Evolutionary conservation across 2,329 filamentous ascomycete species (phyloP).

Genomic region (Trichoderma hamatum): DNA sequence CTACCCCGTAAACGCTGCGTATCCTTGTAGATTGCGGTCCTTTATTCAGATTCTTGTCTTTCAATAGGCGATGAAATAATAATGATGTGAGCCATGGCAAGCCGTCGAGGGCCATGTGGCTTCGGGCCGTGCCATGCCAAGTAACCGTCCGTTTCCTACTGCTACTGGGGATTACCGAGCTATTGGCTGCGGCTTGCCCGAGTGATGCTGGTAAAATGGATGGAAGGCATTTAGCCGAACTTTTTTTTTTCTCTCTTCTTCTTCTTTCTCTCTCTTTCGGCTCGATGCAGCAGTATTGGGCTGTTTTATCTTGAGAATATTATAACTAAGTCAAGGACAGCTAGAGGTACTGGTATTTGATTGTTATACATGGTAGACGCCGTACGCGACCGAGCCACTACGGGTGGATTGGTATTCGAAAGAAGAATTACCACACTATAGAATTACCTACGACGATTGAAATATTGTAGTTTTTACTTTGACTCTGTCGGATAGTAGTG

Average conservation of each 20-base stretch:
- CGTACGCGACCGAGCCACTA: neutral
- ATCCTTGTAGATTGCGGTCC: neutral
- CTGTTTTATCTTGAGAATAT: neutral
- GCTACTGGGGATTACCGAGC: neutral
- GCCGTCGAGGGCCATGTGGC: neutral
- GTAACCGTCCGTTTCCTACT: neutral
- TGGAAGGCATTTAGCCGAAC: neutral
- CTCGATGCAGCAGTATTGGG: neutral
- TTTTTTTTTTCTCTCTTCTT: too few relatives aligned
- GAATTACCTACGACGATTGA: neutral
- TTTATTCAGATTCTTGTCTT: neutral
- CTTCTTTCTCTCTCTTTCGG: neutral
- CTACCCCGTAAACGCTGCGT: neutral
- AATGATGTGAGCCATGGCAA: neutral
- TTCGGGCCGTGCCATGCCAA: conserved; percentile 11
- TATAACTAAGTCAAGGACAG: neutral
- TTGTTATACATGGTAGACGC: neutral
- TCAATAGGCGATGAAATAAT: neutral
- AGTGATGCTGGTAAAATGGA: neutral
- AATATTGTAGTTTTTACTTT: neutral
- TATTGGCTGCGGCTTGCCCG: neutral
- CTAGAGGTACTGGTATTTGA: neutral
- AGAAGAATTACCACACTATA: neutral
- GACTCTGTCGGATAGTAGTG: neutral
- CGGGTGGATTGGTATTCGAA: too few relatives aligned